Percentiles rank a stretch among this genome's conserved stretches.
Evolutionary conservation across 495 filamentous ascomycete species (phyloP).

Genomic region (Aspergillus haitiensis): DNA sequence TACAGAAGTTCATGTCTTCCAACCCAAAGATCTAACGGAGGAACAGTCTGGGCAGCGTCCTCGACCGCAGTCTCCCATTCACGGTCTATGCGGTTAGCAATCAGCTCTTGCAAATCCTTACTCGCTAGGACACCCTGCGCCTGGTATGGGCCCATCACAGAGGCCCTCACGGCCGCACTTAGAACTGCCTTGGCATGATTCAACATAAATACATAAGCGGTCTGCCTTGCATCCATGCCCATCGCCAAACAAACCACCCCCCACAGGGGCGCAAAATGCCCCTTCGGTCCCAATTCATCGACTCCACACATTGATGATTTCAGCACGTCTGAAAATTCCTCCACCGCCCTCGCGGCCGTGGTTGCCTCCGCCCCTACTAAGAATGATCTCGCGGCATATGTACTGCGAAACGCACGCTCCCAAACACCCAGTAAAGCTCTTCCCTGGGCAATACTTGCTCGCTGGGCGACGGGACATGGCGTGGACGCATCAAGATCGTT

Average conservation of each 20-base stretch:
- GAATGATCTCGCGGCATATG: conserved; percentile 28
- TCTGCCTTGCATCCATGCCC: conserved; percentile 59
- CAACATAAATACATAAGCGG: conserved; percentile 83
- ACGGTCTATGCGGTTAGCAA: conserved; percentile 59
- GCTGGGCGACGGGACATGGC: conserved; percentile 80
- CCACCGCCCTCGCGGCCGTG: conserved; percentile 31
- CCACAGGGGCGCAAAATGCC: conserved; percentile 80
- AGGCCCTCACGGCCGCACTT: conserved; percentile 84
- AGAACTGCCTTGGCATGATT: conserved; percentile 85
- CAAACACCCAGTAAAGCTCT: conserved; percentile 84
- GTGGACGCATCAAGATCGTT: conserved; percentile 84
- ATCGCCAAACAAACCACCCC: conserved; percentile 67
- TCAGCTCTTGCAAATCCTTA: conserved; percentile 56
- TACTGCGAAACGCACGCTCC: conserved; percentile 67
- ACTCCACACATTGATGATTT: conserved; percentile 34
- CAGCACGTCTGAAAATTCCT: conserved; percentile 40
- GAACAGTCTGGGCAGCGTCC: conserved; percentile 82
- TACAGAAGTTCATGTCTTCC: conserved; percentile 95
- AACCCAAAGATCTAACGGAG: conserved; percentile 89
- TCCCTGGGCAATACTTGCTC: conserved; percentile 83
- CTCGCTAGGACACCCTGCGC: conserved; percentile 80
- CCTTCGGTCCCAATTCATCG: conserved; percentile 44
- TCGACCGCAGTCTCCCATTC: conserved; percentile 63
- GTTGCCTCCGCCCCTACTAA: conserved; percentile 20
- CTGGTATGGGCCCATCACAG: conserved; percentile 90